phyloP scores from a whole-genome alignment of 176 grass and related monocot species.

The Sorghum bicolor region Sorghum_bicolor_NCBIv3 NC_012878.2:43334001-43334500 shows the following conservation, averaged over 20 bases:
- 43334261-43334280: too few species aligned
- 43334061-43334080: constrained; percentile 4
- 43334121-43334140: not conserved
- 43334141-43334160: not conserved
- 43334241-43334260: not conserved
- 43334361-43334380: constrained; percentile 26
- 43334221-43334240: not conserved
- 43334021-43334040: constrained; percentile 34
- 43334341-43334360: constrained; percentile 64
- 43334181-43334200: constrained; percentile 2
- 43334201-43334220: not conserved
- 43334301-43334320: not conserved
- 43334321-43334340: constrained; percentile 52
- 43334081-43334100: too few species aligned
- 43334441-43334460: constrained; percentile 45
- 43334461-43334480: constrained; percentile 49
- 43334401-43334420: constrained; percentile 38
- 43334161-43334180: not conserved
- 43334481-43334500: constrained; percentile 48
- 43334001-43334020: constrained; percentile 21
- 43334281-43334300: not conserved
- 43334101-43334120: not conserved
- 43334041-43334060: constrained; percentile 48
- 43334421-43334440: constrained; percentile 20
- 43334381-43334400: constrained; percentile 25